Evolutionary conservation across 805 yeast genomes (phyloP).

Genomic region (Torulaspora delbrueckii): DNA sequence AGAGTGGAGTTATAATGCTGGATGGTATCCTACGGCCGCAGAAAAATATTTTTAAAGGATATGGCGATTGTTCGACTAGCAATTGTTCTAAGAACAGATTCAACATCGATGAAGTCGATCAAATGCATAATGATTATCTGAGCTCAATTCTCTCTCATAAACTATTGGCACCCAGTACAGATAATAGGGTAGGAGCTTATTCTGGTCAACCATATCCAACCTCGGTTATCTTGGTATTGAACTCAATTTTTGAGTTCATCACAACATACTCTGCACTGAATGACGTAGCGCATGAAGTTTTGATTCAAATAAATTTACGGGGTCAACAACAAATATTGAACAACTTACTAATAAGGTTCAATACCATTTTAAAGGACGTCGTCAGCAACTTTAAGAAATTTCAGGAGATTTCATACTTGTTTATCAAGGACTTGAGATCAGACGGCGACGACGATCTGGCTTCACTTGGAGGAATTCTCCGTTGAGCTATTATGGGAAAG

Average conservation of each 20-base stretch:
- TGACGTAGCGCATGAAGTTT: slow-evolving; percentile 34
- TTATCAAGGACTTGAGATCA: slow-evolving; percentile 48
- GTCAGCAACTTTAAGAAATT: slow-evolving; percentile 43
- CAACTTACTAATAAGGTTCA: slow-evolving; percentile 31
- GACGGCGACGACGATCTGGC: slow-evolving; percentile 48
- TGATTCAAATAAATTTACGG: slow-evolving; percentile 30
- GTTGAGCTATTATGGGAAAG: slow-evolving; percentile 9
- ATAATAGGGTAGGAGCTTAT: slow-evolving; percentile 32
- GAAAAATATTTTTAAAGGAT: slow-evolving; percentile 16
- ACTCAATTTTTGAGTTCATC: slow-evolving; percentile 39
- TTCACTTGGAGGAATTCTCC: slow-evolving; percentile 41
- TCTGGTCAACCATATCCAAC: slow-evolving; percentile 41
- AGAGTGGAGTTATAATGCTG: slow-evolving; percentile 26
- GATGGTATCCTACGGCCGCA: slow-evolving; percentile 33
- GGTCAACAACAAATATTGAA: slow-evolving; percentile 24
- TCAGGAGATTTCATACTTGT: slow-evolving; percentile 38
- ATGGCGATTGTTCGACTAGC: slow-evolving; percentile 7
- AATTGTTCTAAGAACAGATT: background rate
- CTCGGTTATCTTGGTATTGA: slow-evolving; percentile 39
- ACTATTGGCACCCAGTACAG: slow-evolving; percentile 21
- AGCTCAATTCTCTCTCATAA: slow-evolving; percentile 24
- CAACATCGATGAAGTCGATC: slow-evolving; percentile 47
- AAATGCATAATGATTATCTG: slow-evolving; percentile 35
- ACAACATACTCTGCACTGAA: slow-evolving; percentile 38
- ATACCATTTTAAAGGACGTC: slow-evolving; percentile 39